Conservation (phyloP, 1,139 yeast genomes). For the Kodamaea arcana region DNA sequence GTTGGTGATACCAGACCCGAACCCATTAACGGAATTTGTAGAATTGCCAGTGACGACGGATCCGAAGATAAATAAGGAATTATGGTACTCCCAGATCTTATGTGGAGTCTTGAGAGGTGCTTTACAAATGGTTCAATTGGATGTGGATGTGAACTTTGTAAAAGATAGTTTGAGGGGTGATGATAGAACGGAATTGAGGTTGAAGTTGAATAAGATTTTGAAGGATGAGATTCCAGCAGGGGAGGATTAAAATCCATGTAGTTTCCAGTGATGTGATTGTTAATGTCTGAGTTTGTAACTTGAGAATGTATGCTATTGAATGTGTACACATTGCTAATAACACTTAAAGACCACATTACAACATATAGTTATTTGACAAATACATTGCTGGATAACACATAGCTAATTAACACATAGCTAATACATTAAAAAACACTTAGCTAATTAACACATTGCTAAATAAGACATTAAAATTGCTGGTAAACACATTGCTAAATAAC, state of each 20-base stretch:
- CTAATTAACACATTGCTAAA: no score
- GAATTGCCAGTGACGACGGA: conserved; percentile 71
- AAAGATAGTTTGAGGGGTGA: conserved; percentile 84
- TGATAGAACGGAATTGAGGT: conserved; percentile 70
- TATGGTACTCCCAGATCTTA: conserved; percentile 89
- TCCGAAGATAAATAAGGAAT: conserved; percentile 61
- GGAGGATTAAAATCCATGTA: conserved; percentile 81
- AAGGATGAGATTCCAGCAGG: conserved; percentile 98
- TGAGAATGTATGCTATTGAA: no score
- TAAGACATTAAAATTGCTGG: no score
- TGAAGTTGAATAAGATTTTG: conserved; percentile 65
- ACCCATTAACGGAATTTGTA: conserved; percentile 92
- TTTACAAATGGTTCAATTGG: conserved; percentile 91
- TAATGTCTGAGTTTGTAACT: no score
- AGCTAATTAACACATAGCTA: no score
- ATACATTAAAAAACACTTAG: no score
- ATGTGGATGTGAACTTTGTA: conserved; percentile 77
- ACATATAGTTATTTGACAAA: no score
- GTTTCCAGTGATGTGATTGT: no score
- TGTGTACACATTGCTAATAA: no score
- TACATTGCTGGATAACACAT: no score
- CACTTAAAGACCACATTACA: no score
- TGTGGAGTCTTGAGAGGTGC: conserved; percentile 93
- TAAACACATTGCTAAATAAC: no score
- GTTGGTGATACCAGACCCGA: conserved; percentile 64